Evolutionary conservation across 2,329 filamentous ascomycete species (phyloP).

Genomic region (Xylariaceae sp.): DNA sequence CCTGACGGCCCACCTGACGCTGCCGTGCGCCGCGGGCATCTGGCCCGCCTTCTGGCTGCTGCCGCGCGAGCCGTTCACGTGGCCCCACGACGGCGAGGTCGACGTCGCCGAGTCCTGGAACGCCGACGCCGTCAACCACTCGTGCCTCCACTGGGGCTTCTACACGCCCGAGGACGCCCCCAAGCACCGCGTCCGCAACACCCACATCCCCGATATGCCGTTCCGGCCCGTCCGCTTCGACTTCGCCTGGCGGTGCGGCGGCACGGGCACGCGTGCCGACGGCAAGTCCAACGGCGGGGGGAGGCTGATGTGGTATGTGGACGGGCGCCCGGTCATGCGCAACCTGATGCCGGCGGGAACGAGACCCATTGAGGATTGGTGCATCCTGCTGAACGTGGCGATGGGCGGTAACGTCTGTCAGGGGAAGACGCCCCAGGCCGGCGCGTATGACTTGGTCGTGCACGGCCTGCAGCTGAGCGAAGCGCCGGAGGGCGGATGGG

Average conservation of each 20-base stretch:
- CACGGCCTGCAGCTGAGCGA: slow-evolving; percentile 55
- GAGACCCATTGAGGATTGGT: slow-evolving; percentile 57
- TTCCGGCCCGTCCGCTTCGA: slow-evolving; percentile 53
- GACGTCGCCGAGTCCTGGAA: slow-evolving; percentile 67
- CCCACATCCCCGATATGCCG: slow-evolving; percentile 52
- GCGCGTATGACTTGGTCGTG: slow-evolving; percentile 59
- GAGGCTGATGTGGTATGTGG: slow-evolving; percentile 61
- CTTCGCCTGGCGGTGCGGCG: slow-evolving; percentile 58
- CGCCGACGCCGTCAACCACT: slow-evolving; percentile 56
- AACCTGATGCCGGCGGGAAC: slow-evolving; percentile 54
- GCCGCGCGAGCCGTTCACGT: slow-evolving; percentile 58
- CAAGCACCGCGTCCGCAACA: slow-evolving; percentile 60
- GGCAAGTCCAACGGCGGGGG: slow-evolving; percentile 47
- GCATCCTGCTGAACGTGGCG: slow-evolving; percentile 61
- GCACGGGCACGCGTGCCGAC: slow-evolving; percentile 44
- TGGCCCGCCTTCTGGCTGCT: slow-evolving; percentile 67
- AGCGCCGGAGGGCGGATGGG: slow-evolving; percentile 58
- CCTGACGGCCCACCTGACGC: slow-evolving; percentile 52
- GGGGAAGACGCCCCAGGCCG: slow-evolving; percentile 53
- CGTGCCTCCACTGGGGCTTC: slow-evolving; percentile 62
- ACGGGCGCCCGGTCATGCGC: slow-evolving; percentile 60
- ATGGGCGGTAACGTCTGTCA: slow-evolving; percentile 64
- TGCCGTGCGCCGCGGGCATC: slow-evolving; percentile 58
- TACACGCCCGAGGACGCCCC: slow-evolving; percentile 55
- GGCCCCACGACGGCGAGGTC: slow-evolving; percentile 62